Evolutionary conservation across 2,329 filamentous ascomycete species (phyloP), one percentile per base, ranked within the genome.

Genomic region (Triangularia verruculosa): DNA sequence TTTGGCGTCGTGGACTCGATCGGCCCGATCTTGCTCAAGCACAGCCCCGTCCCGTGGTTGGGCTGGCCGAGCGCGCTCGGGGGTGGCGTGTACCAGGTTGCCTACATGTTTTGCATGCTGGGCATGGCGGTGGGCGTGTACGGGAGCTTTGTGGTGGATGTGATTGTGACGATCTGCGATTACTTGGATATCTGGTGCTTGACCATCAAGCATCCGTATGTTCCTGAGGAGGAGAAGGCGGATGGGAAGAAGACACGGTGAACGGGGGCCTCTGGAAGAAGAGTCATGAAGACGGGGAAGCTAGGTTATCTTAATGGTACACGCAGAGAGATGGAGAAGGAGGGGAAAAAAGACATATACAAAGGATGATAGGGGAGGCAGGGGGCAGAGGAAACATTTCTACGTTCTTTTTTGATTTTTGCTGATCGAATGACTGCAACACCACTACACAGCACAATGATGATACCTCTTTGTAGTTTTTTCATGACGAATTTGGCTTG

Each of bases 111-210:
- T 77, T 85, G 88, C 73, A 94, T 93, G 79, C 79, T 98, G 24
- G 95, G 95, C 24, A 79, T 92, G 64, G 90, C 90, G 0, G 76
- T 97, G 56, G 95, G 95, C 32, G 88, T 98, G n/a, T 97, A 99
- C 78, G 93, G 92, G 65, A 97, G 93, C 76, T 99, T 99, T 75
- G 92, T 98, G 62, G 91, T 96, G 30, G 95, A 98, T 75, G 93
- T 98, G 62, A 97, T 99, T 69, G 92, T 95, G 64, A 96, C 92
- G 28, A 98, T 99, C 71, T 99, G 95, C 78, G 95, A 99, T 76
- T 97, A 96, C 75, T 83, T 98, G 66, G 95, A 99, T 75, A 99
- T 99, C 70, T 98, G 93, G 92, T 99, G 95, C 75, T 81, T 99
- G 75, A 96, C 91, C 1, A 99, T 99, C 79, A 99, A 99, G 84